A percentile compares a stretch with the other conserved stretches of the same genome.
These are phyloP conservation scores for Termitomyces sp. DNA, from an alignment of 768 basidiomycete genomes.

Conservation along the genomic window DNA sequence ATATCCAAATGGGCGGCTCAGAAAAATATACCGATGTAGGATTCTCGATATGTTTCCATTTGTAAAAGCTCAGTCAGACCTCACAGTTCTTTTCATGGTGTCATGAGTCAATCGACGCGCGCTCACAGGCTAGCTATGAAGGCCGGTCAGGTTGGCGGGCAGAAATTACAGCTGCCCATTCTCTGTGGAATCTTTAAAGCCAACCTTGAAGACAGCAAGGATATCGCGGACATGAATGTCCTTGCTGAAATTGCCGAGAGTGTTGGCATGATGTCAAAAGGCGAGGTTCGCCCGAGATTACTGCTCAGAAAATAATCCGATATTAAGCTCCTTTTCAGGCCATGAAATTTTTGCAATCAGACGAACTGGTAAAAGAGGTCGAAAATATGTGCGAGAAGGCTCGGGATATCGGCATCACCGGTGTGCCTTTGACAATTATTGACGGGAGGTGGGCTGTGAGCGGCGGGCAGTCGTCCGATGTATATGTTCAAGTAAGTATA, in stretches of 20 bases:
- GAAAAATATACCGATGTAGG: slow-evolving; percentile 56
- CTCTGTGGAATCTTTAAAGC: slow-evolving; percentile 59
- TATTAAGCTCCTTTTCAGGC: slow-evolving; percentile 35
- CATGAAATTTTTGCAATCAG: slow-evolving; percentile 55
- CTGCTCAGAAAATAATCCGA: background rate
- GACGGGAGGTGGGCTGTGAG: slow-evolving; percentile 74
- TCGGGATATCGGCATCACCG: slow-evolving; percentile 62
- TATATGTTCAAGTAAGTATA: slow-evolving; percentile 55
- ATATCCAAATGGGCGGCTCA: slow-evolving; percentile 50
- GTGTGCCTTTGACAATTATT: slow-evolving; percentile 78
- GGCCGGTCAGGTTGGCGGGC: slow-evolving; percentile 59
- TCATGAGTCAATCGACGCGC: slow-evolving; percentile 57
- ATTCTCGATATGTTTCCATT: slow-evolving; percentile 3
- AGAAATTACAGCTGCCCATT: slow-evolving; percentile 50
- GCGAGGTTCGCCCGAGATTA: slow-evolving; percentile 41
- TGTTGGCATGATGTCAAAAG: slow-evolving; percentile 50
- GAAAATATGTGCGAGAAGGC: slow-evolving; percentile 57
- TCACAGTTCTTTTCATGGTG: slow-evolving; percentile 51
- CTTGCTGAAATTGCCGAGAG: slow-evolving; percentile 56
- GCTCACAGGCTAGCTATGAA: slow-evolving; percentile 72
- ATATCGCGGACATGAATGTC: slow-evolving; percentile 53
- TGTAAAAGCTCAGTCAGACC: slow-evolving; percentile 1
- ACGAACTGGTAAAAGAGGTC: slow-evolving; percentile 63
- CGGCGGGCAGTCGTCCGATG: slow-evolving; percentile 68
- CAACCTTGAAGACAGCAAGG: slow-evolving; percentile 58